Conservation (phyloP, 352 stramenopile genomes). For the Phytophthora pistaciae region DNA sequence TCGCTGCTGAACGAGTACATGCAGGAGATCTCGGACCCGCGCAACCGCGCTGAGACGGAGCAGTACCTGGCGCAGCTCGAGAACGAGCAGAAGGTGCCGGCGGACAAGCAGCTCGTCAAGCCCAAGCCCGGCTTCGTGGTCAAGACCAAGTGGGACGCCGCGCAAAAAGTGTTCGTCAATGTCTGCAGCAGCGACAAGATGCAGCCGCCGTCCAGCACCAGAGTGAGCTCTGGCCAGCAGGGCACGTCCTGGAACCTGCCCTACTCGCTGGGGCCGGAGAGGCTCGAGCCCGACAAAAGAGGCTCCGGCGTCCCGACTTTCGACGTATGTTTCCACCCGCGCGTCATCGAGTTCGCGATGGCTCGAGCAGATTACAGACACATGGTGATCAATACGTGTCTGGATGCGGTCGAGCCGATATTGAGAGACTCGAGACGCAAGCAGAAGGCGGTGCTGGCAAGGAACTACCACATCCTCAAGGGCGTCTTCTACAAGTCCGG, state of each 20-base stretch:
- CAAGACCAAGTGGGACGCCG: conserved; percentile 78
- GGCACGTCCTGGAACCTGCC: conserved; percentile 91
- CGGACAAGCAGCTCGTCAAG: conserved; percentile 88
- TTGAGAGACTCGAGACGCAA: conserved; percentile 54
- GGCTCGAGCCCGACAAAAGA: conserved; percentile 91
- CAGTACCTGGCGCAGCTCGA: conserved; percentile 92
- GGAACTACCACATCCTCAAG: conserved; percentile 86
- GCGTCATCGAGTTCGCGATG: conserved; percentile 77
- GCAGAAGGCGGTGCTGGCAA: conserved; percentile 28
- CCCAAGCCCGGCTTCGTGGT: conserved; percentile 91
- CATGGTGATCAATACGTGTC: conserved; percentile 89
- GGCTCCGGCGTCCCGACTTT: conserved; percentile 79
- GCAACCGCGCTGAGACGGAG: conserved; percentile 91
- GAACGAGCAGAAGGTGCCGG: conserved; percentile 87
- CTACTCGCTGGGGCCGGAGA: conserved; percentile 90
- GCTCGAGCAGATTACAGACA: conserved; percentile 74
- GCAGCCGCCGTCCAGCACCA: conserved; percentile 72
- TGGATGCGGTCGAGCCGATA: conserved; percentile 83
- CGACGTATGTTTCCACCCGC: conserved; percentile 94
- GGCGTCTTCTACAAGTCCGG: conserved; percentile 90
- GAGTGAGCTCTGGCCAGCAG: conserved; percentile 26
- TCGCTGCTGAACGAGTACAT: conserved; percentile 95
- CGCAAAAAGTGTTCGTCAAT: conserved; percentile 94
- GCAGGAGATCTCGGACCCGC: conserved; percentile 93
- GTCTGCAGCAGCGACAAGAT: conserved; percentile 91